These are phyloP conservation scores for Wickerhamomyces sp. DNA, from an alignment of 1,139 yeast species.

Conservation along the genomic window DNA sequence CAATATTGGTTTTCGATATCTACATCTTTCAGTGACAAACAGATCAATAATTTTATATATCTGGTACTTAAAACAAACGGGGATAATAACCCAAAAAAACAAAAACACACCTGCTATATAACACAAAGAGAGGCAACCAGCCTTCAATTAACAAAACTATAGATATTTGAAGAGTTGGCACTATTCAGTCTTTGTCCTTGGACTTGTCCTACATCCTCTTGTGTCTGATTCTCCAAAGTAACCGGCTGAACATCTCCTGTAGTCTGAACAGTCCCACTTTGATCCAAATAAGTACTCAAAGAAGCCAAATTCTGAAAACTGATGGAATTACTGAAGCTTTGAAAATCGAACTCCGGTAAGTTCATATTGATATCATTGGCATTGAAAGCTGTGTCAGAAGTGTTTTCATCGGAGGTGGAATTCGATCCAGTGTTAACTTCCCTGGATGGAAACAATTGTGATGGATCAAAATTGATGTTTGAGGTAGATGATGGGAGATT, in stretches of 20 bases:
- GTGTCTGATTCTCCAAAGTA: not conserved
- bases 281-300: constrained; percentile 14
- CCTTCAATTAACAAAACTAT: constrained; percentile 10
- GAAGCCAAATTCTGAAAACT: constrained; percentile 20
- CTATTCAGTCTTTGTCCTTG: not conserved
- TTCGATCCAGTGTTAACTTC: constrained; percentile 1
- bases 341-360: constrained; percentile 23
- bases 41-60: too few species aligned
- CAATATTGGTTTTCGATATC: too few species aligned
- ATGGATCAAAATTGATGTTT: constrained; percentile 18
- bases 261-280: not conserved
- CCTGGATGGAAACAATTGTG: constrained; percentile 20
- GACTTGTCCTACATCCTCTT: not conserved
- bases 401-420: constrained; percentile 12
- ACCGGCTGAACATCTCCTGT: not conserved
- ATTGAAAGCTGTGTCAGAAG: constrained; percentile 8
- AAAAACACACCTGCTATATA: too few species aligned
- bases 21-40: too few species aligned
- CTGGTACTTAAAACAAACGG: too few species aligned
- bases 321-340: constrained; percentile 17
- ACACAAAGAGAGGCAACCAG: too few species aligned
- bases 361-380: constrained; percentile 18
- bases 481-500: constrained; percentile 17
- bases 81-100: too few species aligned
- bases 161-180: constrained; percentile 3